Conservation (phyloP, 2,329 filamentous ascomycete species). For the Hypoxylon sp. region DNA sequence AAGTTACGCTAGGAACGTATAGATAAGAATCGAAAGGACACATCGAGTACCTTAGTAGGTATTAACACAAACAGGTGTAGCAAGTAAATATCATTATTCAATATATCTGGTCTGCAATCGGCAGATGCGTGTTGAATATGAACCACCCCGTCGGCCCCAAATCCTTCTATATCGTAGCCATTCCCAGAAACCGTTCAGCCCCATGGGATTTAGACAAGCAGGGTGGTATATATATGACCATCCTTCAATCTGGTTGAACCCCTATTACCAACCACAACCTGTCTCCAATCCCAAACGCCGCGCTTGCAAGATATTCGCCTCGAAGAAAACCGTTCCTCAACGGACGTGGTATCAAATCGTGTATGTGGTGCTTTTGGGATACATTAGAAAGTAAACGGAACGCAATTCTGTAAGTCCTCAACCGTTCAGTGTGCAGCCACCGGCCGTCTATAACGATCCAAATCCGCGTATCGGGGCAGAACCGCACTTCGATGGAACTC, state of each 20-base stretch:
- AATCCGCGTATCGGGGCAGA: constrained; percentile 54
- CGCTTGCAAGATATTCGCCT: constrained; percentile 13
- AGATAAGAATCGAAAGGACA: too few relatives aligned
- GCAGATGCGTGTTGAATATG: constrained; percentile 1
- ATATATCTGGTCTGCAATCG: neutral
- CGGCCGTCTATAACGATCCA: constrained; percentile 17
- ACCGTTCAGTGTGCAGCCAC: constrained; percentile 26
- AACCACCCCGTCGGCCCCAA: neutral
- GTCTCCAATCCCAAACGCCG: constrained; percentile 21
- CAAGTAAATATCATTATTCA: constrained; percentile 21
- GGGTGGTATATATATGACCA: neutral
- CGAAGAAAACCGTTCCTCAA: neutral
- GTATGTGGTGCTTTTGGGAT: neutral
- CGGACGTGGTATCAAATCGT: constrained; percentile 1
- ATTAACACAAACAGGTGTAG: neutral
- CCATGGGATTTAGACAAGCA: neutral
- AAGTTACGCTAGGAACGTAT: neutral
- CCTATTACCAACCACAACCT: neutral
- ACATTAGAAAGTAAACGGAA: neutral
- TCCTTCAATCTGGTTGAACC: constrained; percentile 10
- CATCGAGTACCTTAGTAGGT: too few relatives aligned
- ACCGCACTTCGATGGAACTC: constrained; percentile 50
- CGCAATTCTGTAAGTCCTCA: neutral
- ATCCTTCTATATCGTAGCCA: neutral
- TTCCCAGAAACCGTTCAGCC: neutral